A percentile compares a stretch with the other conserved stretches of the same genome.
Conservation (phyloP, 1,139 yeast genomes). For the Torulaspora pretoriensis region DNA sequence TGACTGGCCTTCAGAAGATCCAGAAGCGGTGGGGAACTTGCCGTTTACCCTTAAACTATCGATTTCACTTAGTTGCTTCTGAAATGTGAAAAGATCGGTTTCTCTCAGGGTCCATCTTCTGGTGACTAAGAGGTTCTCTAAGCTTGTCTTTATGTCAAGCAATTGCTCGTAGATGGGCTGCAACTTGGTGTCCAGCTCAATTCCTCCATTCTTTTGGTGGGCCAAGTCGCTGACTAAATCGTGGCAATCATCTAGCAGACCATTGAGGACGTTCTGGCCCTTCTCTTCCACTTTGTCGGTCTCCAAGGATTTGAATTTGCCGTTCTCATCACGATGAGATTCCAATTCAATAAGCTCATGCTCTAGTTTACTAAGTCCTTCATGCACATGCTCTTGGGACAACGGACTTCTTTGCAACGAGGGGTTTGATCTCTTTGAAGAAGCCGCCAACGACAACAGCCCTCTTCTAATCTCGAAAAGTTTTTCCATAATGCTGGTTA, state of each 20-base stretch:
- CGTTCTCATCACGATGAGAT: conserved; percentile 42
- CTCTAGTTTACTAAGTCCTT: conserved; percentile 37
- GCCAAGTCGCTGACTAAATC: conserved; percentile 70
- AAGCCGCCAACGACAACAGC: conserved; percentile 47
- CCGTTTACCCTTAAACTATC: conserved; percentile 66
- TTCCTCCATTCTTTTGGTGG: conserved; percentile 46
- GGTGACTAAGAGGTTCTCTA: conserved; percentile 80
- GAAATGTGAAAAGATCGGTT: conserved; percentile 83
- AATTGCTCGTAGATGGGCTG: conserved; percentile 52
- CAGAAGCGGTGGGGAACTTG: conserved; percentile 42
- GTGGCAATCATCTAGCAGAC: conserved; percentile 76
- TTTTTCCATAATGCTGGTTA: conserved; percentile 49
- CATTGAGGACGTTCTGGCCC: conserved; percentile 66
- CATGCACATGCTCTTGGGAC: conserved; percentile 24
- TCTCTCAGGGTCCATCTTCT: conserved; percentile 96
- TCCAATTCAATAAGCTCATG: conserved; percentile 44
- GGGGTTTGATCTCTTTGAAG: conserved; percentile 23
- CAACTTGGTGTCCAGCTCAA: conserved; percentile 46
- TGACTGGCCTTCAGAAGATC: conserved; percentile 51
- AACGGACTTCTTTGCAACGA: conserved; percentile 12
- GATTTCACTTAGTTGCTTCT: conserved; percentile 63
- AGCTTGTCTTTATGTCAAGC: conserved; percentile 59
- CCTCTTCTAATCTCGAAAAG: conserved; percentile 54
- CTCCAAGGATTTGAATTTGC: conserved; percentile 43
- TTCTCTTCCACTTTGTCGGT: conserved; percentile 37